Evolutionary conservation across 2,329 filamentous ascomycete genomes (phyloP), one percentile per base, ranked within the genome.

Genomic region (Microsporum canis): DNA sequence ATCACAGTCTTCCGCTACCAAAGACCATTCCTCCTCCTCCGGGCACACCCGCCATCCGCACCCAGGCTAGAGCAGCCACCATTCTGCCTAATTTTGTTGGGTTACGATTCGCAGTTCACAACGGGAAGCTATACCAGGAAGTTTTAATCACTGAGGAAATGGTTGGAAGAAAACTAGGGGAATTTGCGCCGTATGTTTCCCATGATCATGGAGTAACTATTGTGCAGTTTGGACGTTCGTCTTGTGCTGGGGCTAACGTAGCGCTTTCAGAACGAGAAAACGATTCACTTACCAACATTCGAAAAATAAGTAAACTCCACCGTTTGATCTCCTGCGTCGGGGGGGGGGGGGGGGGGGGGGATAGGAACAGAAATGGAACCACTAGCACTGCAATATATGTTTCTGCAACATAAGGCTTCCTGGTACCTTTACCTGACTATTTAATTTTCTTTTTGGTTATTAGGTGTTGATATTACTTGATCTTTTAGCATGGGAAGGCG

Each of bases 71-170:
- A 66, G 83, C 87, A 61, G 91, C 91, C 36, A 95, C 91, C 4
- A 94, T 96, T 69, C 81, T 96, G 61, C 91, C 91, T 65, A 95
- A 88, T 75, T 96, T 96, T 72, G 89, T 96, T 60, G 91, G 91
- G 12, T 78, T 95, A 69, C 86, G 85, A 72, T 96, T 96, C 75
- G 87, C 91, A 75, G 84, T 96, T 63, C 88, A 96, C 78, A 95
- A 96, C 73, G 91, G 91, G 70, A 95, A 94, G 78, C 82, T 82
- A 36, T 96, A 96, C 75, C 78, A 87, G 68, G 88, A 94, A 67
- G 81, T 96, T 60, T 82, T 80, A 66, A 88, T 96, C 65, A 95
- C 91, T 14, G 91, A 96, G 73, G 89, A 96, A 70, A 96, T 96
- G 91, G 91, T 96, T 57, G 91, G 91, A 60, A 88, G 94, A 76